A percentile compares a stretch with the other conserved stretches of the same genome.
Evolutionary conservation across 2,329 filamentous ascomycete genomes (phyloP).

Genomic region (Aspergillus phoenicis): DNA sequence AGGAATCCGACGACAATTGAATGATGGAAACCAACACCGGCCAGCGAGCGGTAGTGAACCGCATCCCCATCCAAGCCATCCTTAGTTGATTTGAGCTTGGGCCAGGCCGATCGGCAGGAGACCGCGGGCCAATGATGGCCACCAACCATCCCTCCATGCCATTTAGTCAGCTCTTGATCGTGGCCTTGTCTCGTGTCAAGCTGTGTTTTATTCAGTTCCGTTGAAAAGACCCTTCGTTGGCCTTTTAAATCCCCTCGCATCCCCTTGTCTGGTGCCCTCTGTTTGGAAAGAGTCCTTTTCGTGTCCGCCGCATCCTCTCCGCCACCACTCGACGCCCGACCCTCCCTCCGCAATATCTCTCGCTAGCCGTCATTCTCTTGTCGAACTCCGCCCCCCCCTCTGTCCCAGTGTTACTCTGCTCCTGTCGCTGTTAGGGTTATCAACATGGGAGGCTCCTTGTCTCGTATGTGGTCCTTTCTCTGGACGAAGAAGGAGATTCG

Average conservation of each 20-base stretch:
- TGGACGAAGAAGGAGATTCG: slow-evolving; percentile 98
- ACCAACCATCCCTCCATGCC: slow-evolving; percentile 11
- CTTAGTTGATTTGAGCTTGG: slow-evolving; percentile 24
- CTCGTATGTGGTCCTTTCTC: slow-evolving; percentile 68
- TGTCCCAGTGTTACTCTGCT: slow-evolving; percentile 9
- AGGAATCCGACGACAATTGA: not conserved
- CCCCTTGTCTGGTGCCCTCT: not conserved
- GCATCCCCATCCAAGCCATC: slow-evolving; percentile 3
- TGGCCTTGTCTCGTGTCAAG: slow-evolving; percentile 4
- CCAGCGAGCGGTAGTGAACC: slow-evolving; percentile 1
- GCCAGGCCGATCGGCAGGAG: slow-evolving; percentile 28
- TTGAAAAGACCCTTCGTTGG: not conserved
- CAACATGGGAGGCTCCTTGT: slow-evolving; percentile 59
- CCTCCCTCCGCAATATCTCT: not conserved
- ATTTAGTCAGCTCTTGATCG: slow-evolving; percentile 28
- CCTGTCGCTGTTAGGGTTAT: slow-evolving; percentile 18
- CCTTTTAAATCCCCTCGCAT: not conserved
- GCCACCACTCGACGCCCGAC: slow-evolving; percentile 1
- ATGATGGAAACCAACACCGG: not conserved
- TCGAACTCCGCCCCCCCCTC: slow-evolving; percentile 4
- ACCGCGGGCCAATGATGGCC: slow-evolving; percentile 23
- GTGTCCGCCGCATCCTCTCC: slow-evolving; percentile 9
- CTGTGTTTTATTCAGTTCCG: not conserved
- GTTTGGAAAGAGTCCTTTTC: not conserved
- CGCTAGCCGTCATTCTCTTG: slow-evolving; percentile 2